Evolutionary conservation across 1,139 yeast genomes (phyloP).

Genomic region (Diutina pseudorugosa): DNA sequence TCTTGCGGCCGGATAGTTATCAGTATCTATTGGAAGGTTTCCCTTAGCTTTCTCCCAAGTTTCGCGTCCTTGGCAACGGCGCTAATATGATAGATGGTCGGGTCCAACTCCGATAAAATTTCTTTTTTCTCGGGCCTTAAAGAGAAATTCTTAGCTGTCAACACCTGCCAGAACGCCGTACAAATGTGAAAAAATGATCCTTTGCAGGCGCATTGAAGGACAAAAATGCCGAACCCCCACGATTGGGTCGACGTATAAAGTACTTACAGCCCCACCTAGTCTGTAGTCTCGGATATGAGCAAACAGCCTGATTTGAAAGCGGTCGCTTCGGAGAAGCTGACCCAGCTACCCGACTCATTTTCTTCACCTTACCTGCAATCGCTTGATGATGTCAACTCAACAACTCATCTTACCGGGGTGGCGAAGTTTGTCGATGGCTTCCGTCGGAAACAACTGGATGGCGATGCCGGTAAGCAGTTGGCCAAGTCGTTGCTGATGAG

Average conservation of each 20-base stretch:
- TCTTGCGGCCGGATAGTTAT: background rate
- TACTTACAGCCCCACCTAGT: background rate
- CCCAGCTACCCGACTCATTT: slow-evolving; percentile 1
- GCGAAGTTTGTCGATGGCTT: slow-evolving; percentile 3
- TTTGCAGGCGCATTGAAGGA: background rate
- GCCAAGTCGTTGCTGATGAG: background rate
- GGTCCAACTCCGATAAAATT: background rate
- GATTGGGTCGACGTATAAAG: background rate
- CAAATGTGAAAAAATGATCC: background rate
- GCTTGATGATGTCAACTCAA: background rate
- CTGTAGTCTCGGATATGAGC: background rate
- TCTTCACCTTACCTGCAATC: background rate
- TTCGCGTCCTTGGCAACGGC: background rate
- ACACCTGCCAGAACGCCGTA: background rate
- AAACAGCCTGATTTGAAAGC: background rate
- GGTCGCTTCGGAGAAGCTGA: slow-evolving; percentile 4
- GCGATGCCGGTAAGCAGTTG: background rate
- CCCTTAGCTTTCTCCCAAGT: background rate
- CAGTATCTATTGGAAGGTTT: background rate
- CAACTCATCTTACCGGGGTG: background rate
- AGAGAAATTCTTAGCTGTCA: background rate
- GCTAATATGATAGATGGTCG: background rate
- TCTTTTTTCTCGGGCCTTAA: background rate
- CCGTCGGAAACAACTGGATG: background rate
- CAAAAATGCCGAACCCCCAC: background rate